phyloP scores from a whole-genome alignment of 352 stramenopile genomes.

The Globisporangium nagaii region DNA sequence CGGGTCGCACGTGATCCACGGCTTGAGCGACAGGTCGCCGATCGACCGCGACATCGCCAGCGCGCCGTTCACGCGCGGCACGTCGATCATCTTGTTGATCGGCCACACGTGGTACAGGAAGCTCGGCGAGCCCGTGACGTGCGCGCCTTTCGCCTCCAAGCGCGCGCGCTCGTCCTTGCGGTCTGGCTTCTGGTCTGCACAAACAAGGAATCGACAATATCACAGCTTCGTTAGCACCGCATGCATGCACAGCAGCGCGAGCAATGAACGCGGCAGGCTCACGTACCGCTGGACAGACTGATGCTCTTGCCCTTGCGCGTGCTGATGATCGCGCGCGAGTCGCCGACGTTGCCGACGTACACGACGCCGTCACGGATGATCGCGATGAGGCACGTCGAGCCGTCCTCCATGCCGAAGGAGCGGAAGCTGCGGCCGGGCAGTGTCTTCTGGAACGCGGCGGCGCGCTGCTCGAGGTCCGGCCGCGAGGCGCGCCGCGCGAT shows the following conservation, averaged over 20 bases:
- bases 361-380: conserved; percentile 62
- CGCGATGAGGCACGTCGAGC: conserved; percentile 73
- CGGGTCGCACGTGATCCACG: conserved; percentile 69
- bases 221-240: background rate
- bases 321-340: conserved; percentile 70
- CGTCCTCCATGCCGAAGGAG: conserved; percentile 67
- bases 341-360: conserved; percentile 78
- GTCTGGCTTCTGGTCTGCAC: conserved; percentile 75
- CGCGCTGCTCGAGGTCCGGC: conserved; percentile 21
- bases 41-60: conserved; percentile 83
- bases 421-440: conserved; percentile 18
- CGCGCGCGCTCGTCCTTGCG: conserved; percentile 67
- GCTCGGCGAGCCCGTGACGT: conserved; percentile 54
- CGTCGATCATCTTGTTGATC: conserved; percentile 71
- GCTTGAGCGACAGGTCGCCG: conserved; percentile 72
- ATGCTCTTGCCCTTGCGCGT: conserved; percentile 54
- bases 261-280: background rate
- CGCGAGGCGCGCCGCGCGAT: conserved; percentile 41
- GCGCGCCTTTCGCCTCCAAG: conserved; percentile 60
- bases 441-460: conserved; percentile 11
- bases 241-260: background rate
- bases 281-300: conserved; percentile 45
- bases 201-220: no score
- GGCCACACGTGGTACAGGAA: conserved; percentile 73
- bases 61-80: conserved; percentile 73